Base-by-base conservation (phyloP, 768 basidiomycete genomes). In the Lepiota venenata region DNA sequence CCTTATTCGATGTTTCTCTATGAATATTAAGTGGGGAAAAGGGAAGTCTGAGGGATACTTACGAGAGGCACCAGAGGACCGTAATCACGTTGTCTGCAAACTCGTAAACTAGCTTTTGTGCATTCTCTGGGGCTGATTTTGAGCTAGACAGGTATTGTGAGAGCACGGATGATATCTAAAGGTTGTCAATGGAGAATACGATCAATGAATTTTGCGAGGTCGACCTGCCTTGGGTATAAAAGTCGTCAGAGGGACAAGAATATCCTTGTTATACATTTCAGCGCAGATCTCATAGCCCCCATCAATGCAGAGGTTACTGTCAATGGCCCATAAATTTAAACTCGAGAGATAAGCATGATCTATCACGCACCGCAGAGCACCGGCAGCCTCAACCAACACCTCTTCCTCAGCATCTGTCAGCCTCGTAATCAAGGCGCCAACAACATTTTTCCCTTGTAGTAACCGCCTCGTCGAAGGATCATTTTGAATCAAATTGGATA, bases 211-310 rank as follows among this genome's bases (percentile, higher is more conserved):
- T 14, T 40, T 15, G 27, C 5, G 15, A 15, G 22, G 6, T 25
- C 15, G 14, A 35, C 67, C 39, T 59, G 91, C 93, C 75, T 92
- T 93, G 6, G 88, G 86, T 15, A 93, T 76, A 61, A 92, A 90
- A 0, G 80, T 77, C 60, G 77, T 83, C 55, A 93, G 69, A 2
- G 91, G 90, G 5, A 84, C 78, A 47, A 97, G 74, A 42, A 97
- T 85, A 60, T 91, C 91, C 74, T 97, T 97, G 69, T 98, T 97
- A 72, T 88, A 95, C 91, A 98, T 95, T 69, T 97, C 93, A 1
- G 89, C 92, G 62, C 94, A 95, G 44, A 97, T 89, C 59, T 97
- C 93, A 65, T 91, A 90, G 48, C 95, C 95, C 14, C 94, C 95
- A 64, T 98, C 95, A 63, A 98, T 87, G 63, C 92, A 93, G 12